Conservation (phyloP, 2,329 filamentous ascomycete species). For the Ceratocystis eucalypticola region DNA sequence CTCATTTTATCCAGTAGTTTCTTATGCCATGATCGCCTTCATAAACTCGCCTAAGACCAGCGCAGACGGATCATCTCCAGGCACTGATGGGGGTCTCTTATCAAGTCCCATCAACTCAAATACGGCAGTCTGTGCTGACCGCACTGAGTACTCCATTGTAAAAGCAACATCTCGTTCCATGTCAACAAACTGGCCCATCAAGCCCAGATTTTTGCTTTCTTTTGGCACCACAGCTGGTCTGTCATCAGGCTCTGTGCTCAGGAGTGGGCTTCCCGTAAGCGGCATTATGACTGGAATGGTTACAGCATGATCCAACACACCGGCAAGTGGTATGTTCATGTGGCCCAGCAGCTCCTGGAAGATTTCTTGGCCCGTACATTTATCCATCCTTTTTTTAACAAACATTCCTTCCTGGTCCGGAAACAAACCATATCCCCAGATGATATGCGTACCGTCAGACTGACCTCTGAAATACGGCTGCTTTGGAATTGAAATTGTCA, state of each 20-base stretch:
- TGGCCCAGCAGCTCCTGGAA: slow-evolving; percentile 29
- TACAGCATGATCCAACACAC: slow-evolving; percentile 21
- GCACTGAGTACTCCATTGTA: slow-evolving; percentile 27
- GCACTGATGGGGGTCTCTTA: slow-evolving; percentile 24
- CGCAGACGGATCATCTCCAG: slow-evolving; percentile 21
- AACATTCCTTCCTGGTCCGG: slow-evolving; percentile 27
- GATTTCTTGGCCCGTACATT: slow-evolving; percentile 31
- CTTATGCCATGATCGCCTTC: slow-evolving; percentile 20
- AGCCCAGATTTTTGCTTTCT: slow-evolving; percentile 28
- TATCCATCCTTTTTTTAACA: slow-evolving; percentile 30
- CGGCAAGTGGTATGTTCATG: slow-evolving; percentile 25
- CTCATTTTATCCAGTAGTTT: neutral
- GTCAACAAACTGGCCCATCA: slow-evolving; percentile 32
- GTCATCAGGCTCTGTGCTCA: slow-evolving; percentile 27
- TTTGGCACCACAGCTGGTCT: slow-evolving; percentile 29
- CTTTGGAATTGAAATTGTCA: slow-evolving; percentile 29
- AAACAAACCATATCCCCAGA: slow-evolving; percentile 32
- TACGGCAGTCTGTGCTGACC: slow-evolving; percentile 29
- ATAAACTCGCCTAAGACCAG: slow-evolving; percentile 20
- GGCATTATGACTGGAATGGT: slow-evolving; percentile 29
- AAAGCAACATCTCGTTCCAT: slow-evolving; percentile 28
- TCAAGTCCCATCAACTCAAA: slow-evolving; percentile 22
- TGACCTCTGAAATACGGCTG: slow-evolving; percentile 32
- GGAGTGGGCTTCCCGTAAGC: slow-evolving; percentile 28
- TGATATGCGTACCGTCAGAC: slow-evolving; percentile 25